Conservation (phyloP, 257 asterid species). For the Salvia rosmarinus region DNA sequence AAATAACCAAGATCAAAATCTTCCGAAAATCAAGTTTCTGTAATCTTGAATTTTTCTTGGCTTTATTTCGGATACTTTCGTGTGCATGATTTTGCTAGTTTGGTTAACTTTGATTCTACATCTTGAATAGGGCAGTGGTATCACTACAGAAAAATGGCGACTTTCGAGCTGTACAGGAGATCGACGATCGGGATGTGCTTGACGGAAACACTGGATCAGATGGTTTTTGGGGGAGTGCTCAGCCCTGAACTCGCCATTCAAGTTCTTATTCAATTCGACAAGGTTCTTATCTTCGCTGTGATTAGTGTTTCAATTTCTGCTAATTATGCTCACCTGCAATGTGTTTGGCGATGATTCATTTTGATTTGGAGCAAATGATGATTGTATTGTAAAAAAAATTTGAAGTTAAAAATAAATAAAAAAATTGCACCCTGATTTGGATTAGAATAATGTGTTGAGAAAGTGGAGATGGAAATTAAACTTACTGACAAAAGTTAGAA, state of each 20-base stretch:
- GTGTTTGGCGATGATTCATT: not conserved
- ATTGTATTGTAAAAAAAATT: not conserved
- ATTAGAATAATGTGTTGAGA: not conserved
- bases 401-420: not conserved
- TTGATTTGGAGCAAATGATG: not conserved
- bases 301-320: not conserved
- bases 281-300: slow-evolving; percentile 47
- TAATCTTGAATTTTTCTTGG: not conserved
- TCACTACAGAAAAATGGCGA: slow-evolving; percentile 56
- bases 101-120: slow-evolving; percentile 15
- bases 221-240: slow-evolving; percentile 72
- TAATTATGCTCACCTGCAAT: not conserved
- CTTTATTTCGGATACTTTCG: not conserved
- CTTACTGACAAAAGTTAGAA: not conserved
- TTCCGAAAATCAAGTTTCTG: not conserved
- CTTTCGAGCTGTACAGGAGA: slow-evolving; percentile 87
- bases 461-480: not conserved
- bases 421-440: not conserved
- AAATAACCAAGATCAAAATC: not conserved
- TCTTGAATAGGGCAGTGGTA: slow-evolving; percentile 24
- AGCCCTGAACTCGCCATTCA: slow-evolving; percentile 90
- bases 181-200: slow-evolving; percentile 93
- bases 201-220: slow-evolving; percentile 87
- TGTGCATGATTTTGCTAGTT: slow-evolving; percentile 16
- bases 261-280: slow-evolving; percentile 94